A percentile compares a stretch with the other conserved stretches of the same genome.
Conservation (phyloP, 2,329 filamentous ascomycete genomes). For the Arthrobotrys sinensis region DNA sequence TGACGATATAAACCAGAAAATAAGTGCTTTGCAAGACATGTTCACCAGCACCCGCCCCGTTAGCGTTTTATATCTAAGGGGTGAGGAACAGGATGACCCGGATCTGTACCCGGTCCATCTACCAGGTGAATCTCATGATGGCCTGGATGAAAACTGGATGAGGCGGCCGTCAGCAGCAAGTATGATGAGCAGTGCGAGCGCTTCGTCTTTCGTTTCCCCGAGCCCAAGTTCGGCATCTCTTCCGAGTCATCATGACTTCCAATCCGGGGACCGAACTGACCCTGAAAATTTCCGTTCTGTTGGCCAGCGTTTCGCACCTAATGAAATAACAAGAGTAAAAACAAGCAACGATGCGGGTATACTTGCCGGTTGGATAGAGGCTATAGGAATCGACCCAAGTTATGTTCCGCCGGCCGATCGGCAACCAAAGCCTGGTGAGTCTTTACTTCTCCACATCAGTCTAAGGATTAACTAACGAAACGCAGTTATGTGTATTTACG, state of each 20-base stretch:
- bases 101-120: conserved; percentile 83
- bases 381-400: conserved; percentile 86
- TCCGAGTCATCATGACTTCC: conserved; percentile 64
- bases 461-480: conserved; percentile 22
- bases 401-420: conserved; percentile 86
- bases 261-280: conserved; percentile 61
- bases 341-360: conserved; percentile 76
- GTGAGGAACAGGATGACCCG: conserved; percentile 83
- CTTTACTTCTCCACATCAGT: background rate
- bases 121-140: conserved; percentile 75
- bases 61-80: conserved; percentile 83
- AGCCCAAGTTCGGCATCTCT: conserved; percentile 78
- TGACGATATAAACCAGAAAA: conserved; percentile 84
- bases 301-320: conserved; percentile 65
- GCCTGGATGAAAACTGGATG: conserved; percentile 71
- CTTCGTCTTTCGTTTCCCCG: conserved; percentile 76
- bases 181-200: conserved; percentile 73
- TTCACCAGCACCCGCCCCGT: conserved; percentile 86
- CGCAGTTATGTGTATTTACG: conserved; percentile 88
- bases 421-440: conserved; percentile 76
- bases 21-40: conserved; percentile 86
- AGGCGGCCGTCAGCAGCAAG: conserved; percentile 63
- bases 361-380: conserved; percentile 88
- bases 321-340: conserved; percentile 70
- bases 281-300: conserved; percentile 61